phyloP scores from a whole-genome alignment of 2,329 filamentous ascomycete genomes.

The Diatrype stigma region DNA sequence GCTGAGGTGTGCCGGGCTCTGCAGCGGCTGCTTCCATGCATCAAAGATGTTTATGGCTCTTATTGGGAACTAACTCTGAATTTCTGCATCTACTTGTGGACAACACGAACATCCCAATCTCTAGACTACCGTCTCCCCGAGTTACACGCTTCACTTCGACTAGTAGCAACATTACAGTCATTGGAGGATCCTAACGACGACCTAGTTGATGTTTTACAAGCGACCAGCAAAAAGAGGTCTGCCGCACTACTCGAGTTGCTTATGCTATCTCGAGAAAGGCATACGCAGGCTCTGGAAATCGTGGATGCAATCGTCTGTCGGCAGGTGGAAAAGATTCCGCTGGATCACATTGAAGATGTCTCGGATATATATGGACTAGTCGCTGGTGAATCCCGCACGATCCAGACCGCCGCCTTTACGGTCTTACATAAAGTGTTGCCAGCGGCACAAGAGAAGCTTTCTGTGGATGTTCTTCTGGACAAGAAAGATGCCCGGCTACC shows the following conservation, averaged over 20 bases:
- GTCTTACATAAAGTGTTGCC: slow-evolving; percentile 80
- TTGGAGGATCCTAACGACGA: slow-evolving; percentile 81
- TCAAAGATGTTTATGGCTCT: slow-evolving; percentile 79
- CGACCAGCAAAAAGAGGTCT: slow-evolving; percentile 52
- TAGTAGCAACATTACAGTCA: slow-evolving; percentile 60
- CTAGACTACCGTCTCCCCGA: slow-evolving; percentile 53
- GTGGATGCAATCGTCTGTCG: slow-evolving; percentile 72
- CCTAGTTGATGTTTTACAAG: slow-evolving; percentile 67
- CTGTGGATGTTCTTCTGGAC: slow-evolving; percentile 70
- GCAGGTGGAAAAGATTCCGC: slow-evolving; percentile 60
- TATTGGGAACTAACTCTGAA: slow-evolving; percentile 72
- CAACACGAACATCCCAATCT: slow-evolving; percentile 36
- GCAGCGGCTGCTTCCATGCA: slow-evolving; percentile 62
- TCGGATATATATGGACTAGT: slow-evolving; percentile 71
- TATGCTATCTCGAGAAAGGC: slow-evolving; percentile 41
- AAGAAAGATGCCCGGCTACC: slow-evolving; percentile 70
- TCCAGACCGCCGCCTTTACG: slow-evolving; percentile 78
- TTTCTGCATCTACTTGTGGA: slow-evolving; percentile 57
- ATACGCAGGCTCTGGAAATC: slow-evolving; percentile 65
- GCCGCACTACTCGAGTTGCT: slow-evolving; percentile 60
- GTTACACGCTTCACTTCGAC: slow-evolving; percentile 67
- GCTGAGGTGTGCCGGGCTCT: slow-evolving; percentile 54
- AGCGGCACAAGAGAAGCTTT: slow-evolving; percentile 72
- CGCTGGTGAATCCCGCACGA: slow-evolving; percentile 66
- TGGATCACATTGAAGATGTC: slow-evolving; percentile 58